phyloP scores from a whole-genome alignment of 1,284 basidiomycete genomes.

The Boletus sp. region DNA sequence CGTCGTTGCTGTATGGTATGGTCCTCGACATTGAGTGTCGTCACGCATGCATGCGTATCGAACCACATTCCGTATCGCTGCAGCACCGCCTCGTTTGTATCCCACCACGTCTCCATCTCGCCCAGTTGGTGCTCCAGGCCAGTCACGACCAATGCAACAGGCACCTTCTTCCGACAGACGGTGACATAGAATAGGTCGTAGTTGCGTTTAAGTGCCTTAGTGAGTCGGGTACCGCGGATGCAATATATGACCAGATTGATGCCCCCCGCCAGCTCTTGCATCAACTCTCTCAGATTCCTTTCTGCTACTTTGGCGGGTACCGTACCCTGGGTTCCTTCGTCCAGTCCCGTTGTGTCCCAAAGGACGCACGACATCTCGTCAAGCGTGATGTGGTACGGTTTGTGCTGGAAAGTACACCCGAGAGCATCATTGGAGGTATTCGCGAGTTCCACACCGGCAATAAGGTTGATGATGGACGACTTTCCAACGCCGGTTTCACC shows the following conservation, averaged over 20 bases:
- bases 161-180: constrained; percentile 18
- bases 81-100: not conserved
- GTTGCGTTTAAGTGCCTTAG: constrained; percentile 14
- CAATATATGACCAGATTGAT: constrained; percentile 34
- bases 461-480: constrained; percentile 11
- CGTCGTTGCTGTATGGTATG: not conserved
- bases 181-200: constrained; percentile 21
- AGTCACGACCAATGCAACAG: constrained; percentile 21
- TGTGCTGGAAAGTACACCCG: constrained; percentile 6
- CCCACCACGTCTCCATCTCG: constrained; percentile 7
- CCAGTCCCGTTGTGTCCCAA: constrained; percentile 10
- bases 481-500: constrained; percentile 11
- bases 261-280: constrained; percentile 16
- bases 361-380: not conserved
- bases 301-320: constrained; percentile 11
- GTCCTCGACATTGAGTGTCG: constrained; percentile 1
- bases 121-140: constrained; percentile 5
- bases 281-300: constrained; percentile 2
- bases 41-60: constrained; percentile 5
- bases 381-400: not conserved
- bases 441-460: constrained; percentile 3
- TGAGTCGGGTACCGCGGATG: constrained; percentile 24
- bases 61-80: constrained; percentile 1
- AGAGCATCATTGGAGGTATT: constrained; percentile 1
- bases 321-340: constrained; percentile 10